phyloP scores from a whole-genome alignment of 192 early-diverging fungal genomes.

The Coemansia javaensis region DNA sequence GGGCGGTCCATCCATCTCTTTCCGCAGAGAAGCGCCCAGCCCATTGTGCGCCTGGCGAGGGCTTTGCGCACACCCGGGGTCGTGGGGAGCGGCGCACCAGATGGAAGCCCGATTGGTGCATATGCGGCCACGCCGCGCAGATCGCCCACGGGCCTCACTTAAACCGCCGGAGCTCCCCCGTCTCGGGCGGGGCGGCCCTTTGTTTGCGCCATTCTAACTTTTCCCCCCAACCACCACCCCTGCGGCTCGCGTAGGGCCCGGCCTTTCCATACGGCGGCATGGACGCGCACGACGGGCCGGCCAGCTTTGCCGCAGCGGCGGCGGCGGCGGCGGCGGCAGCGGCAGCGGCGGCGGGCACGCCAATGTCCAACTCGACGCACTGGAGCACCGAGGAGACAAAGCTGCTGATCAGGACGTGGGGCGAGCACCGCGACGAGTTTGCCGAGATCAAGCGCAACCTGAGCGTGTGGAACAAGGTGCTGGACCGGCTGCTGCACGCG shows the following conservation, averaged over 20 bases:
- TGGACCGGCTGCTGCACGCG: slow-evolving; percentile 37
- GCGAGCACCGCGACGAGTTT: slow-evolving; percentile 46
- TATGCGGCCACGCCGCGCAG: no score
- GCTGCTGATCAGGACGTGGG: slow-evolving; percentile 47
- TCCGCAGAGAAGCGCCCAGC: no score
- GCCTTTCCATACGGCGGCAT: slow-evolving; percentile 17
- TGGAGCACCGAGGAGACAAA: slow-evolving; percentile 49
- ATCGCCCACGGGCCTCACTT: no score
- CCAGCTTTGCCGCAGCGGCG: slow-evolving; percentile 10
- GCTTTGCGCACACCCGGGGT: no score
- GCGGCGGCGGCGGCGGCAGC: slow-evolving; percentile 29
- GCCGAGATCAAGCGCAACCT: slow-evolving; percentile 52
- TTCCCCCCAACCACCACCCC: no score
- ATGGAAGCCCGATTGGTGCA: no score
- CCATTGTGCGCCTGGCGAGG: no score
- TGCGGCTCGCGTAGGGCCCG: slow-evolving; percentile 10
- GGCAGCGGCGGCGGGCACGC: slow-evolving; percentile 10
- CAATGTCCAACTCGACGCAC: slow-evolving; percentile 47
- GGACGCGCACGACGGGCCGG: slow-evolving; percentile 13
- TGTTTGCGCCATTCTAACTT: neutral
- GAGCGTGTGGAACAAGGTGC: slow-evolving; percentile 50
- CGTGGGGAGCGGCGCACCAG: no score
- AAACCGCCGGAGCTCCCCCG: no score
- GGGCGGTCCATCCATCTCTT: no score
- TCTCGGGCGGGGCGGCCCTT: neutral